Evolutionary conservation across 257 asterid genomes (phyloP).

Genomic region (Nyctanthes arbortristis): DNA sequence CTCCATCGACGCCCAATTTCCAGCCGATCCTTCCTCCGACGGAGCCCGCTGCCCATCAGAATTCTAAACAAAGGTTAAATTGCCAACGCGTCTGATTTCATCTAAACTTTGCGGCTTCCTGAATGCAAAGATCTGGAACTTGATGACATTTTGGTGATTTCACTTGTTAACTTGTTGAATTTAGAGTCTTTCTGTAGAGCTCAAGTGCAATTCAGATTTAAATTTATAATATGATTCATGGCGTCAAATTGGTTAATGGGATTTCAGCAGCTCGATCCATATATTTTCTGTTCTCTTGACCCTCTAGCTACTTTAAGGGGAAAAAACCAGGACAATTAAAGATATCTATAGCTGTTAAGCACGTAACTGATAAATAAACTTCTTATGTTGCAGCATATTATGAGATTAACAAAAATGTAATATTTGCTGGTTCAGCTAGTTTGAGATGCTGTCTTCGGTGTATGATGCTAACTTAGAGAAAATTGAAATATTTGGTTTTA

Average conservation of each 20-base stretch:
- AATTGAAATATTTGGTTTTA: constrained; percentile 6
- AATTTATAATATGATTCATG: constrained; percentile 33
- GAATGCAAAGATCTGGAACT: constrained; percentile 38
- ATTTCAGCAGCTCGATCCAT: constrained; percentile 18
- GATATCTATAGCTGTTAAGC: background rate
- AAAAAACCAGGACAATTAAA: background rate
- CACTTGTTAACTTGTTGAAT: constrained; percentile 23
- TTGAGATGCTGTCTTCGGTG: constrained; percentile 2
- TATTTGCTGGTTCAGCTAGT: background rate
- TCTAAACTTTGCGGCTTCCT: constrained; percentile 28
- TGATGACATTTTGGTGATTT: constrained; percentile 6
- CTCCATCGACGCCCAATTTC: constrained; percentile 35
- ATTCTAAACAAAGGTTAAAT: constrained; percentile 53
- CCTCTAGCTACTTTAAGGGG: background rate
- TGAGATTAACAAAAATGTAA: background rate
- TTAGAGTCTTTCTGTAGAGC: constrained; percentile 16
- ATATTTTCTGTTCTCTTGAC: background rate
- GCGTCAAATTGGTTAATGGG: constrained; percentile 20
- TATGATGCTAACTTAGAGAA: constrained; percentile 6
- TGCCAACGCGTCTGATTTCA: constrained; percentile 23
- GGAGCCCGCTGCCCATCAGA: constrained; percentile 33
- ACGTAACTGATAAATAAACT: background rate
- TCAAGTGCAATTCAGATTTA: constrained; percentile 28
- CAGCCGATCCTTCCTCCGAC: constrained; percentile 32
- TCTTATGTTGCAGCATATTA: constrained; percentile 15